Evolutionary conservation across 768 basidiomycete genomes (phyloP).

Genomic region (Kwoniella newhampshirensis): DNA sequence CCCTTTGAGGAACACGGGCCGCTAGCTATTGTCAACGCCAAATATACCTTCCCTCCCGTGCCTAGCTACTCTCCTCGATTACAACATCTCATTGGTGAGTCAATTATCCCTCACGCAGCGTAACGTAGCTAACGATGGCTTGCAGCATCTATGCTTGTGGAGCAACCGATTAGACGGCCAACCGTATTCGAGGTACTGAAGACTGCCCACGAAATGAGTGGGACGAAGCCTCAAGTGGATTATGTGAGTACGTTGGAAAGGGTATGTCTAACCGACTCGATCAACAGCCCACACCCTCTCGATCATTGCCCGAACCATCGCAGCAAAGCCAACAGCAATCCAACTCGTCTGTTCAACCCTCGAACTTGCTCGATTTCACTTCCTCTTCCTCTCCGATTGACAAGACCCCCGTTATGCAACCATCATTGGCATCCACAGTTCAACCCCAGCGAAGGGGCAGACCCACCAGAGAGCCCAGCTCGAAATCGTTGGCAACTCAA

Average conservation of each 20-base stretch:
- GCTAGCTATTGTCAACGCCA: constrained; percentile 91
- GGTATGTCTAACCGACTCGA: too few species aligned
- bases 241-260: constrained; percentile 55
- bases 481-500: constrained; percentile 3
- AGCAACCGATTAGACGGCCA: constrained; percentile 82
- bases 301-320: constrained; percentile 21
- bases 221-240: constrained; percentile 75
- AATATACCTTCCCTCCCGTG: constrained; percentile 86
- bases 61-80: constrained; percentile 81
- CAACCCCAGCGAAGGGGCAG: constrained; percentile 50
- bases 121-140: constrained; percentile 3
- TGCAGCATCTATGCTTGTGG: constrained; percentile 84
- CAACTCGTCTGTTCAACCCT: constrained; percentile 16
- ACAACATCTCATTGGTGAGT: constrained; percentile 74
- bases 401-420: constrained; percentile 23
- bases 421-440: constrained; percentile 33
- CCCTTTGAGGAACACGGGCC: constrained; percentile 98
- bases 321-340: constrained; percentile 19
- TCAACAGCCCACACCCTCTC: constrained; percentile 30
- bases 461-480: constrained; percentile 40
- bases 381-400: constrained; percentile 24
- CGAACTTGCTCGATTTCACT: constrained; percentile 44
- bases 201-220: constrained; percentile 79
- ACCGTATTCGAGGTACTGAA: constrained; percentile 81
- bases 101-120: background rate